Conservation (phyloP, 1,139 yeast genomes). For the Candida glucosophila region DNA sequence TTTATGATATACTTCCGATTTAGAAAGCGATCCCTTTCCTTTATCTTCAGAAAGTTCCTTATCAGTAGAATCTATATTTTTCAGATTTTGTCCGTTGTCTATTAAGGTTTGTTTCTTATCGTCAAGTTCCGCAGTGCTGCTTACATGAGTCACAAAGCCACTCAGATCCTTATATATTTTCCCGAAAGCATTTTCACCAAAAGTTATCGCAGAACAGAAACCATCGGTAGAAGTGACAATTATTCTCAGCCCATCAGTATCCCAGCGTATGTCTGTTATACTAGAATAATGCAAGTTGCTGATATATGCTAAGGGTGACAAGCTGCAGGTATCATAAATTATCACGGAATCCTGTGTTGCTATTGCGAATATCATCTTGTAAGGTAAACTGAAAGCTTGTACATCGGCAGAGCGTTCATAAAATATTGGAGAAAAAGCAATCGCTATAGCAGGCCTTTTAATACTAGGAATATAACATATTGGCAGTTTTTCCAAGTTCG, state of each 20-base stretch:
- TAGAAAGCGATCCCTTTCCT: too few relatives aligned
- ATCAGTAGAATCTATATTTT: too few relatives aligned
- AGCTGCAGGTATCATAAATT: conserved; percentile 68
- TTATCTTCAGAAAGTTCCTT: too few relatives aligned
- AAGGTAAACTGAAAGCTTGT: conserved; percentile 46
- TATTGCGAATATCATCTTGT: conserved; percentile 81
- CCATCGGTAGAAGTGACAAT: conserved; percentile 91
- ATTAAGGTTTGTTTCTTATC: too few relatives aligned
- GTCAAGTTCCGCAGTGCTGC: too few relatives aligned
- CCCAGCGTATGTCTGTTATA: conserved; percentile 84
- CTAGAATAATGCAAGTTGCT: conserved; percentile 82
- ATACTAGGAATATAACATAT: conserved; percentile 73
- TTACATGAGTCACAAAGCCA: too few relatives aligned
- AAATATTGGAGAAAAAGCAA: conserved; percentile 63
- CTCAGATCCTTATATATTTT: too few relatives aligned
- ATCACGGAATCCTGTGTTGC: conserved; percentile 88
- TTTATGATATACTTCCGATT: too few relatives aligned
- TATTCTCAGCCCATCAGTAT: conserved; percentile 61
- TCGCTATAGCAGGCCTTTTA: conserved; percentile 75
- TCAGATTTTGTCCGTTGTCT: too few relatives aligned
- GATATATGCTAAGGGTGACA: conserved; percentile 63
- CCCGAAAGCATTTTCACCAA: conserved; percentile 50
- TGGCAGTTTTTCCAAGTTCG: conserved; percentile 60
- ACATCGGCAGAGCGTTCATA: conserved; percentile 41
- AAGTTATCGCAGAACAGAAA: conserved; percentile 63